Evolutionary conservation across 2,329 filamentous ascomycete genomes (phyloP).

Genomic region (Trichoderma aggressivum): DNA sequence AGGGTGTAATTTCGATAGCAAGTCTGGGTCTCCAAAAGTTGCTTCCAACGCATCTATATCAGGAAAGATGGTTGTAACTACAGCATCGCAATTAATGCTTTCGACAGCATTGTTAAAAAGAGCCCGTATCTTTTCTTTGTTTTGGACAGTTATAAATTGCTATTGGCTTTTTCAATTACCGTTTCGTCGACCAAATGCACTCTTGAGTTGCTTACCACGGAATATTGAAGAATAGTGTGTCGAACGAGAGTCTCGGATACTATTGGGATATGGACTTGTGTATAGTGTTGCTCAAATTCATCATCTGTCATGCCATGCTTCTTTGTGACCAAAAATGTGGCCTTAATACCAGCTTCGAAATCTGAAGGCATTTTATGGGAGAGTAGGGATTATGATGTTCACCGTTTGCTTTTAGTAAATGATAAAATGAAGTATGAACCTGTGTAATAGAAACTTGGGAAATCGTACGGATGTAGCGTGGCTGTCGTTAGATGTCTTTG

Average conservation of each 20-base stretch:
- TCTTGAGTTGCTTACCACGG: background rate
- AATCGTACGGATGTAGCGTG: too few relatives aligned
- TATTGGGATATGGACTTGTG: background rate
- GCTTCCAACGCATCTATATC: background rate
- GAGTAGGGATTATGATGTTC: background rate
- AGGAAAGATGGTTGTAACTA: background rate
- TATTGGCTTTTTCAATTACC: background rate
- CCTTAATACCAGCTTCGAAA: background rate
- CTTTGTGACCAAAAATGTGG: background rate
- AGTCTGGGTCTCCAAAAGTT: background rate
- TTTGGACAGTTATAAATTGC: background rate
- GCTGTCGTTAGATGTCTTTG: too few relatives aligned
- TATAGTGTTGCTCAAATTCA: constrained; percentile 5
- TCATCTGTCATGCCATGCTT: constrained; percentile 5
- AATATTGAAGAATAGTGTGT: background rate
- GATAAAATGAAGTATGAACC: background rate
- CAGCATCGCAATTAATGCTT: background rate
- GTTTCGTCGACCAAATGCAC: background rate
- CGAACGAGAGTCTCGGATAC: background rate
- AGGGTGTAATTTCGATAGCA: background rate
- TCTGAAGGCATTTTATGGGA: background rate
- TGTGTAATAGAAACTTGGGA: too few relatives aligned
- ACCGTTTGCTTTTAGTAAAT: background rate
- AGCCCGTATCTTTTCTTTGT: background rate
- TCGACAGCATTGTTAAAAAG: background rate